Conservation (phyloP, 176 grass and related monocot genomes). For the Juncus inflexus region DNA sequence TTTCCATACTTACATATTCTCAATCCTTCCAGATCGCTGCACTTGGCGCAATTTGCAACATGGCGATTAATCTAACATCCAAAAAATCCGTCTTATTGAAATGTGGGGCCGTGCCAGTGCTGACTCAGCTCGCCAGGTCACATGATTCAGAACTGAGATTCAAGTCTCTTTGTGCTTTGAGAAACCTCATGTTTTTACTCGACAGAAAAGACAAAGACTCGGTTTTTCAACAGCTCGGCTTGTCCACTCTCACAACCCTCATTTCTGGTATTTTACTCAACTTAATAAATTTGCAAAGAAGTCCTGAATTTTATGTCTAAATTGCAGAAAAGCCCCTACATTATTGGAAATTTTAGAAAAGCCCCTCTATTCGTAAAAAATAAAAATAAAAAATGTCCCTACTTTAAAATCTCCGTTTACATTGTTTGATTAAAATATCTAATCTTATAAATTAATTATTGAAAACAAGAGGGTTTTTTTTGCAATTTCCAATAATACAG, state of each 20-base stretch:
- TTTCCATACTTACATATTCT: neutral
- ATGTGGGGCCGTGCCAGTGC: conserved; percentile 58
- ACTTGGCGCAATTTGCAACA: conserved; percentile 85
- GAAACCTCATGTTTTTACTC: conserved; percentile 92
- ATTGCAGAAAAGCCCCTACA: no score
- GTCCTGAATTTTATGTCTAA: no score
- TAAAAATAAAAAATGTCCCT: no score
- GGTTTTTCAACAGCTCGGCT: conserved; percentile 68
- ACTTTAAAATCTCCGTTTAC: no score
- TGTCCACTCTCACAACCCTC: conserved; percentile 63
- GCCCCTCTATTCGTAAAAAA: no score
- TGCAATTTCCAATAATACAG: no score
- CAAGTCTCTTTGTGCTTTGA: conserved; percentile 80
- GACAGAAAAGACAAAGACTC: conserved; percentile 75
- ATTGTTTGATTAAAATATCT: no score
- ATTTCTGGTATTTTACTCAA: conserved; percentile 65
- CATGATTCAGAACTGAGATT: conserved; percentile 75
- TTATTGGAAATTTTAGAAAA: no score
- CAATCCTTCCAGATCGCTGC: conserved; percentile 57
- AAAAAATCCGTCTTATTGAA: conserved; percentile 74
- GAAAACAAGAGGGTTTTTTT: no score
- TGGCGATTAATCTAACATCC: conserved; percentile 71
- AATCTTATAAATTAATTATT: no score
- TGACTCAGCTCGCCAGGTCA: conserved; percentile 77
- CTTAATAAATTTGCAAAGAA: no score